Evolutionary conservation across 192 early-diverging fungal genomes (phyloP).

Genomic region (Endogone sp.): DNA sequence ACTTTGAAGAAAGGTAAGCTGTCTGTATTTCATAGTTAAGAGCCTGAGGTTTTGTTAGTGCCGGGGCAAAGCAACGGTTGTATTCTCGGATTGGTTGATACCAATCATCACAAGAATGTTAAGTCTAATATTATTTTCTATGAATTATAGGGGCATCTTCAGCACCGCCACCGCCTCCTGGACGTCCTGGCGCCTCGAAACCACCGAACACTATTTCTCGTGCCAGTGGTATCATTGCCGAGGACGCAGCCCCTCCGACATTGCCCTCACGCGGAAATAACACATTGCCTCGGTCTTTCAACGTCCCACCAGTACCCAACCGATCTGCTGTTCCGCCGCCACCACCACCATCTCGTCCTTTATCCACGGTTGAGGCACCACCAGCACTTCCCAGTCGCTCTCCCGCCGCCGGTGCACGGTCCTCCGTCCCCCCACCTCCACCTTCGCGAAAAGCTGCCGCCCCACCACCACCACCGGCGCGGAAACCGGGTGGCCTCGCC

Average conservation of each 20-base stretch:
- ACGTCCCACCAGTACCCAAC: conserved; percentile 16
- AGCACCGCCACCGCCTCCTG: conserved; percentile 22
- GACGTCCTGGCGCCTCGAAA: background rate
- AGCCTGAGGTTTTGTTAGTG: background rate
- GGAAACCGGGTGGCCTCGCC: conserved; percentile 12
- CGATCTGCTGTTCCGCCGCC: conserved; percentile 9
- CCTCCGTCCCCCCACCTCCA: conserved; percentile 17
- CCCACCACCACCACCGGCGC: conserved; percentile 22
- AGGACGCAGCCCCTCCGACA: conserved; percentile 20
- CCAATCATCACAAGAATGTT: too few species aligned
- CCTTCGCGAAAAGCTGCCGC: conserved; percentile 6
- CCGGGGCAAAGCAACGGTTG: too few species aligned
- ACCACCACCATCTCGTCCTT: conserved; percentile 13
- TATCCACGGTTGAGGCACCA: conserved; percentile 11
- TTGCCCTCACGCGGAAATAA: conserved; percentile 8
- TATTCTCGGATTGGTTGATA: too few species aligned
- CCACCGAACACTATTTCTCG: conserved; percentile 27
- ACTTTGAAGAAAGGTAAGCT: conserved; percentile 31
- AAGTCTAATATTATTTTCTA: too few species aligned
- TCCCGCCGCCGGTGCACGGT: conserved; percentile 10
- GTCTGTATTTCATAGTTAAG: conserved; percentile 1
- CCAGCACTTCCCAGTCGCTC: conserved; percentile 18
- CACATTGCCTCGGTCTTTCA: background rate
- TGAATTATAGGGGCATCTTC: conserved; percentile 15
- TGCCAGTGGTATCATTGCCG: conserved; percentile 10